These are phyloP conservation scores for Dichotomopilus funicola DNA, from an alignment of 2,329 filamentous ascomycete genomes.

Conservation along the genomic window DNA sequence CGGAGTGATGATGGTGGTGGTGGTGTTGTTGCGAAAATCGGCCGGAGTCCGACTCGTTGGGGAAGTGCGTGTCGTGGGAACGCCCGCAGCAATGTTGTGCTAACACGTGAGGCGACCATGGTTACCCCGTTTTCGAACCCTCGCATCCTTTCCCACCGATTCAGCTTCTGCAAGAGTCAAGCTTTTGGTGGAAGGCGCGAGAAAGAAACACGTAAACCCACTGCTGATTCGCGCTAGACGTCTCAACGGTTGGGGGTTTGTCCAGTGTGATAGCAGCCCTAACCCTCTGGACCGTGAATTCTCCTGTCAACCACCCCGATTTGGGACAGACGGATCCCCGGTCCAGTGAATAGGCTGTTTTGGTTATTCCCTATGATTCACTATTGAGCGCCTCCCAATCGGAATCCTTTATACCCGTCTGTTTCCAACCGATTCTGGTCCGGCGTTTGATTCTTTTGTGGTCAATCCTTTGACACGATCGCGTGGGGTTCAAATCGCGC, in stretches of 20 bases:
- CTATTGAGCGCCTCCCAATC: too few relatives aligned
- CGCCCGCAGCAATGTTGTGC: slow-evolving; percentile 6
- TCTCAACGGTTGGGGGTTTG: neutral
- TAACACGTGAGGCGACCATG: slow-evolving; percentile 13
- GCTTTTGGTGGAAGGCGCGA: neutral
- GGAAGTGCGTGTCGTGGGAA: slow-evolving; percentile 5
- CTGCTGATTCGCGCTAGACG: neutral
- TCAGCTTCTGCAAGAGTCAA: neutral
- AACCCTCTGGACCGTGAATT: slow-evolving; percentile 1
- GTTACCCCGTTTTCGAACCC: neutral
- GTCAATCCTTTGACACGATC: too few relatives aligned
- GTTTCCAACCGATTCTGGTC: too few relatives aligned
- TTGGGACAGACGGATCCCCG: too few relatives aligned
- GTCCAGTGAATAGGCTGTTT: too few relatives aligned
- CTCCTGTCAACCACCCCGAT: too few relatives aligned
- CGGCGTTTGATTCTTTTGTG: too few relatives aligned
- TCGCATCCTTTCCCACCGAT: neutral
- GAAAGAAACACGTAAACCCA: slow-evolving; percentile 1
- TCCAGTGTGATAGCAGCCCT: slow-evolving; percentile 3
- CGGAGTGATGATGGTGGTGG: neutral
- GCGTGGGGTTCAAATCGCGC: too few relatives aligned
- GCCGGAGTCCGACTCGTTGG: neutral
- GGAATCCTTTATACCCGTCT: too few relatives aligned
- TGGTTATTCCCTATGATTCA: too few relatives aligned
- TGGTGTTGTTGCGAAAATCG: neutral